Conservation (phyloP, 768 basidiomycete species). For the Solioccasus polychromus region DNA sequence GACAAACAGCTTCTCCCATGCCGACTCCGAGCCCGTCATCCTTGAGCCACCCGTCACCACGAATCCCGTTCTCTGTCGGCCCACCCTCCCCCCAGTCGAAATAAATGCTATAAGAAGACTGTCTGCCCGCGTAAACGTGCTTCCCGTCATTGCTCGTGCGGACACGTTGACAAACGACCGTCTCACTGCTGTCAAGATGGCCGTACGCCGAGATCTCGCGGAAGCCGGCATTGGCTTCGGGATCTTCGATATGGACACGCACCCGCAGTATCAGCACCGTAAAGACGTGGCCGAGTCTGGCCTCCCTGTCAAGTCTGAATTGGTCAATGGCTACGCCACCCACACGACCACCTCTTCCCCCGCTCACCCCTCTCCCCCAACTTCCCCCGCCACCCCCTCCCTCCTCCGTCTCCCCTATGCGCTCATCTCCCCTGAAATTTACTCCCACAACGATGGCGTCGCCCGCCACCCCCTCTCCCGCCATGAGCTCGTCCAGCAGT, state of each 20-base stretch:
- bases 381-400: constrained; percentile 60
- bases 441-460: constrained; percentile 82
- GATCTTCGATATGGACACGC: constrained; percentile 77
- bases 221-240: constrained; percentile 87
- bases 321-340: constrained; percentile 48
- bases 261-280: constrained; percentile 44
- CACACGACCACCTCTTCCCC: constrained; percentile 52
- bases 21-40: constrained; percentile 73
- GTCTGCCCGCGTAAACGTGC: constrained; percentile 80
- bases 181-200: constrained; percentile 73
- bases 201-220: constrained; percentile 76
- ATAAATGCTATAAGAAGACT: constrained; percentile 76
- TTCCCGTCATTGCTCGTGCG: constrained; percentile 80
- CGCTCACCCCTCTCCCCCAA: constrained; percentile 58
- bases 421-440: constrained; percentile 78
- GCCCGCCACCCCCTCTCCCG: constrained; percentile 54
- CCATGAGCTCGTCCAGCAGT: constrained; percentile 71
- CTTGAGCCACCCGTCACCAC: constrained; percentile 76
- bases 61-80: constrained; percentile 64
- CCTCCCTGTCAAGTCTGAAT: constrained; percentile 47
- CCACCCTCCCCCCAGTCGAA: constrained; percentile 67
- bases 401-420: constrained; percentile 77
- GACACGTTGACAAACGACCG: constrained; percentile 82
- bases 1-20: constrained; percentile 67
- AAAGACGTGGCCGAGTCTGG: constrained; percentile 43